Base-by-base conservation (phyloP, 2,329 filamentous ascomycete species). In the Diaporthe destruens region DNA sequence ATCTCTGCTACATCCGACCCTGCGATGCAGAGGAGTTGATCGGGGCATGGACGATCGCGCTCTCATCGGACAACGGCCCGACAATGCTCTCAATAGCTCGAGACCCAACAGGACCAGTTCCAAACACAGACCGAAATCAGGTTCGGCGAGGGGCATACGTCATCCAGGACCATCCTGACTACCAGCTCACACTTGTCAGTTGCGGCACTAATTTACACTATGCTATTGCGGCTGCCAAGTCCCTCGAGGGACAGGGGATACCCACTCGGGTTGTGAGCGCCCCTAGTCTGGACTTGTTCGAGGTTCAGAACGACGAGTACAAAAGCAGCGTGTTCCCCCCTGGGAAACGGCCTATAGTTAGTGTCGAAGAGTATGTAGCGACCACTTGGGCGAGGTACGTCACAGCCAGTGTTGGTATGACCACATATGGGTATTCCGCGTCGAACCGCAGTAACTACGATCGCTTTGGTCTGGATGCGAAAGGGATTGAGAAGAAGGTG, bases 1-100 rank as follows among this genome's bases (percentile, higher is more conserved):
- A 91, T 72, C 74, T 91, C 0, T 80, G 88, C 1, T 91, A 90
- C 77, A 89, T 91, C 71, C 87, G 89, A 0, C 89, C 89, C 0
- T 84, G 84, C 59, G 89, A 91, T 74, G 85, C 83, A 59, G 88
- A 91, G 76, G 89, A 92, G 78, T 84, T 83, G 0, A 85, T 85
- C 1, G 88, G 88, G 16, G 89, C 88, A 4, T 90, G 84, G 80
- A 84, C 84, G 44, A 77, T 81, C 4, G 87, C 88, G 11, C 78
- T 89, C 3, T 61, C 69, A 1, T 25, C 61, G 2, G 12, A 23
- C 23, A 11, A 36, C 6, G 25, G 34, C 25, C 82, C 1, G 77
- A 59, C 76, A 16, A 82, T 84, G 74, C 78, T 85, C 20, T 84
- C 82, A 0, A 0, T 82, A 5, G 83, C 78, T 12, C 78, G 83